phyloP scores from a whole-genome alignment of 1,284 basidiomycete species.

The Irpex lacteus region DNA sequence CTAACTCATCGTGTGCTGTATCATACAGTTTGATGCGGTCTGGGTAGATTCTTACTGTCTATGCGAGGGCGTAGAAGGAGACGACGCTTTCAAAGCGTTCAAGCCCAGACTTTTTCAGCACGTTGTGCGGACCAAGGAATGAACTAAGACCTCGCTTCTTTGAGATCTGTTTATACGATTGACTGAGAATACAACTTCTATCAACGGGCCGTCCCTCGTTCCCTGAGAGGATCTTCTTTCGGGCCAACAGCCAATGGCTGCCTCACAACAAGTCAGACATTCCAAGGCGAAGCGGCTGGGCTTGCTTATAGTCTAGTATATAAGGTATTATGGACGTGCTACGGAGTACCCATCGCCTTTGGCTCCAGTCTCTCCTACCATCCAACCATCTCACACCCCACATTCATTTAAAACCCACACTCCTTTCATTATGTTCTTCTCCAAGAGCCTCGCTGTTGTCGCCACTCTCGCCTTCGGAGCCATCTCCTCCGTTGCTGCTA shows the following conservation, averaged over 20 bases:
- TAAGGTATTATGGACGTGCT: too few species aligned
- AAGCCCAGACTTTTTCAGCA: too few species aligned
- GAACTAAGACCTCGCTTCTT: too few species aligned
- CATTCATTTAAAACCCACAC: slow-evolving; percentile 25
- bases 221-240: neutral
- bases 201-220: neutral
- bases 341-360: neutral
- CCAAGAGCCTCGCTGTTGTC: slow-evolving; percentile 35
- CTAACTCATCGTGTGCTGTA: too few species aligned
- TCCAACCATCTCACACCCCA: neutral
- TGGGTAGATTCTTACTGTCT: too few species aligned
- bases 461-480: slow-evolving; percentile 35
- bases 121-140: too few species aligned
- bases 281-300: too few species aligned
- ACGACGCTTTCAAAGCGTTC: too few species aligned
- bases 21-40: too few species aligned
- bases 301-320: too few species aligned
- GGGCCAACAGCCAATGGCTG: neutral
- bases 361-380: neutral
- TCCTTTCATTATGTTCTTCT: slow-evolving; percentile 46
- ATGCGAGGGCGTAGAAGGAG: too few species aligned
- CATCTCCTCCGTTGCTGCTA: slow-evolving; percentile 18
- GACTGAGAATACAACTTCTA: neutral
- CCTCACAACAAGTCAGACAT: neutral
- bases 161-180: neutral